Base-by-base conservation (phyloP, 1,284 basidiomycete genomes). In the Golubevia sp. region DNA sequence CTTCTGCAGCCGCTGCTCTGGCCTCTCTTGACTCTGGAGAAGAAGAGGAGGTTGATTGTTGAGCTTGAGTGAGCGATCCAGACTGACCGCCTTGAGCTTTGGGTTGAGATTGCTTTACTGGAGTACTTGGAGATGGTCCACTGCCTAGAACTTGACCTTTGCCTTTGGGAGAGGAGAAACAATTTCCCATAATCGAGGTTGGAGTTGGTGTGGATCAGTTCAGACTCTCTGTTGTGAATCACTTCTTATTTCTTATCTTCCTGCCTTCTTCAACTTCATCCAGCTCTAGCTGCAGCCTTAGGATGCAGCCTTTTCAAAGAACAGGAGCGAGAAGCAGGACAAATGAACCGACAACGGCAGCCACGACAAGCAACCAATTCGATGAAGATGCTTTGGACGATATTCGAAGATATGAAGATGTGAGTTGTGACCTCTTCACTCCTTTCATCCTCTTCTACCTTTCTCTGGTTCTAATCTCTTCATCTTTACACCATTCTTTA, bases 341-440 rank as follows among this genome's bases (percentile, higher is more conserved):
- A 13, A 8, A 8, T 13, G 38, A 44, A 13, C 38, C 38, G 38
- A 44, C 11, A 13, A 8, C 18, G 11, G 18, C 11, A 13, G 38
- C 38, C 18, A 44, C 38, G 18, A 44, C 13, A 8, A 44, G 38
- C 38, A 44, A 44, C 18, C 38, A 44, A 44, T 44, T 44, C 38
- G 76, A 77, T 48, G 76, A 79, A 24, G 73, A 73, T 38, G 77
- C 72, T 25, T 64, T 79, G 50, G 76, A 77, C 56, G 73, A 79
- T 49, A 74, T 79, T 24, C 60, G 72, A 8, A 56, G 73, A 25
- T 79, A 79, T 49, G 77, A 79, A 59, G 62, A 55, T 48, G 68
- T 70, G 55, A 68, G 68, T 65, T 23, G 18, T 2, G 27, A 58
- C 20, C 18, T 21, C n/a, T 4, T 44, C 23, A 2, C 24, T 48